Base-by-base conservation (phyloP, 371 early-diverging fungal genomes). In the Nematocida sp. region DNA sequence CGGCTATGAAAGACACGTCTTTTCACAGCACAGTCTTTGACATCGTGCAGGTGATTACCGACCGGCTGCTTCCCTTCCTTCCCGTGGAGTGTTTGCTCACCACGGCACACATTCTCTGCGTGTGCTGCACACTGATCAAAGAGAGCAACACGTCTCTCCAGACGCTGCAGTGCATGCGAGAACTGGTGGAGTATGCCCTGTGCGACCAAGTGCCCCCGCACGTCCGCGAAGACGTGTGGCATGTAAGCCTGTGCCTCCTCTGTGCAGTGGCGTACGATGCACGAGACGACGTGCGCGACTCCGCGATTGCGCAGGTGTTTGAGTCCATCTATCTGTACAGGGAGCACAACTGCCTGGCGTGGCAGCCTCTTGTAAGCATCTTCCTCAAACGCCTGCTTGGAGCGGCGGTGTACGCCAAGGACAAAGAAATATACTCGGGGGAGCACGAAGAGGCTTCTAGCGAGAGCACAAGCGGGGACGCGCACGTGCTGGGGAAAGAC, bases 341-440 rank as follows among this genome's bases (percentile, higher is more conserved):
- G 25, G 48, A 60, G 17, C 2, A 38, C 17, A 40, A 41, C 19
- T 19, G 13, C 19, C 17, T 57, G 5, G 13, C 8, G n/a, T 70
- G 74, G 74, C 31, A 50, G 43, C 34, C 74, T 34, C 57, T 70
- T 29, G 52, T 60, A 25, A 19, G 46, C 25, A 36, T 49, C 5
- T 70, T 70, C 29, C 43, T 70, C 11, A 70, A 43, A 37, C 13
- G 58, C 8, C 15, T 70, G 2, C 74, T 70, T 4, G 13, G 67
- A 36, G 74, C 74, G 17, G 56, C 74, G 5, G 58, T 70, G 19
- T 70, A 70, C 29, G 53, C 58, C 2, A 70, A 70, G 36, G 74
- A 70, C 17, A 58, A 52, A 37, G 74, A 70, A 60, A 70, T 70
- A 46, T 70, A 70, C 62, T 56, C 74, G n/a, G 74, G 74, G 2